phyloP scores from a whole-genome alignment of 2,329 filamentous ascomycete genomes.

The Neonectria neomacrospora region DNA sequence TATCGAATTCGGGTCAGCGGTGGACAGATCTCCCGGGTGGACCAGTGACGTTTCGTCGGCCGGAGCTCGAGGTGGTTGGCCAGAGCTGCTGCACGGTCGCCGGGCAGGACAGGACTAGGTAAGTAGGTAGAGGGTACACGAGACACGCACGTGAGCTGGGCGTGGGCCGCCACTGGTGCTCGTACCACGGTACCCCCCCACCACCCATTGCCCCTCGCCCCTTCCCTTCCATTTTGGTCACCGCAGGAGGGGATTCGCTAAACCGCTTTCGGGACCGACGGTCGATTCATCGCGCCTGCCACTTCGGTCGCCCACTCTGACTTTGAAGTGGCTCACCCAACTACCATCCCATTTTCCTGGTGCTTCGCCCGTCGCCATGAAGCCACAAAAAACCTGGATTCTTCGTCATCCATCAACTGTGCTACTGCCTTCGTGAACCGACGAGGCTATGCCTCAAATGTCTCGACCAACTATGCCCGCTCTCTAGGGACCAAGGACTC shows the following conservation, averaged over 20 bases:
- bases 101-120: too few species aligned
- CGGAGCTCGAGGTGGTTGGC: conserved; percentile 14
- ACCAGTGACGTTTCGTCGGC: conserved; percentile 1
- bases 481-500: conserved; percentile 19
- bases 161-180: conserved; percentile 24
- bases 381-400: conserved; percentile 27
- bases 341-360: conserved; percentile 28
- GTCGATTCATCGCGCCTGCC: conserved; percentile 34
- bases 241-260: conserved; percentile 42
- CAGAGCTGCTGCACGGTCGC: conserved; percentile 9
- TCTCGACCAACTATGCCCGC: conserved; percentile 9
- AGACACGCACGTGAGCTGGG: conserved; percentile 37
- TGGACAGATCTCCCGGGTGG: conserved; percentile 25
- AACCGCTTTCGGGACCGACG: conserved; percentile 51
- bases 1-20: conserved; percentile 20
- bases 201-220: conserved; percentile 22
- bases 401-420: conserved; percentile 22
- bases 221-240: conserved; percentile 39
- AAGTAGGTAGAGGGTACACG: conserved; percentile 28
- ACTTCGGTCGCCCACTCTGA: conserved; percentile 36
- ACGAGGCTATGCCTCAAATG: conserved; percentile 29
- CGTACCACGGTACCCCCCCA: conserved; percentile 28
- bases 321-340: conserved; percentile 38
- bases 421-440: conserved; percentile 30
- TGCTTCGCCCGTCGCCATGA: conserved; percentile 34